phyloP scores from a whole-genome alignment of 1,139 yeast genomes.

The Taphrina populina region DNA sequence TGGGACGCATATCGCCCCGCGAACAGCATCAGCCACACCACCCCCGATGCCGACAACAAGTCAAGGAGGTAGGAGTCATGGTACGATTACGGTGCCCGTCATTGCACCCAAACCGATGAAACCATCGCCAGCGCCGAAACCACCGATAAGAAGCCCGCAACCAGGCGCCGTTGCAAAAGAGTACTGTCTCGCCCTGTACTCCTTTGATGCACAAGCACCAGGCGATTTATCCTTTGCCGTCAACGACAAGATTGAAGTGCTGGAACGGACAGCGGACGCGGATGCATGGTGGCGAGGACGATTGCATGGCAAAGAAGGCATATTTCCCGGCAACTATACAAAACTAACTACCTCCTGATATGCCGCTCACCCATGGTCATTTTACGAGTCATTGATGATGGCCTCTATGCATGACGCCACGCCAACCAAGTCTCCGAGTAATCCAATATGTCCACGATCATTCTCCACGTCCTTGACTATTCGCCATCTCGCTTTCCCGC shows the following conservation, averaged over 20 bases:
- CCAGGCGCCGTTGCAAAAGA: conserved; percentile 13
- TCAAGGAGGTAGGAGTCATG: no score
- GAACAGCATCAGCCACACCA: neutral
- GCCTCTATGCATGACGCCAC: conserved; percentile 16
- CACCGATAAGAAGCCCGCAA: conserved; percentile 11
- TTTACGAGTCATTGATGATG: no score
- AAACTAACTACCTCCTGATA: no score
- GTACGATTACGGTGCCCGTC: neutral
- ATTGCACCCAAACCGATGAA: conserved; percentile 16
- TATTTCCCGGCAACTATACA: conserved; percentile 93
- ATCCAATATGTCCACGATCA: conserved; percentile 71
- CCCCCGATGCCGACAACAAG: neutral
- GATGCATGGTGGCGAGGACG: conserved; percentile 98
- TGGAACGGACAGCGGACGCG: conserved; percentile 75
- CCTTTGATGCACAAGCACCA: conserved; percentile 51
- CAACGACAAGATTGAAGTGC: conserved; percentile 79
- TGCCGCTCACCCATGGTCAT: no score
- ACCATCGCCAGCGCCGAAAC: conserved; percentile 13
- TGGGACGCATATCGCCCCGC: conserved; percentile 25
- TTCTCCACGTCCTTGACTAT: conserved; percentile 63
- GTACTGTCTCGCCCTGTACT: conserved; percentile 19
- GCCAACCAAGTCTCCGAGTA: conserved; percentile 69
- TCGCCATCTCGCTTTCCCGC: conserved; percentile 53
- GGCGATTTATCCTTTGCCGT: conserved; percentile 87
- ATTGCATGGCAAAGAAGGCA: conserved; percentile 82